phyloP scores from a whole-genome alignment of 75 land plant species.

The Pseudotsuga menziesii region DNA sequence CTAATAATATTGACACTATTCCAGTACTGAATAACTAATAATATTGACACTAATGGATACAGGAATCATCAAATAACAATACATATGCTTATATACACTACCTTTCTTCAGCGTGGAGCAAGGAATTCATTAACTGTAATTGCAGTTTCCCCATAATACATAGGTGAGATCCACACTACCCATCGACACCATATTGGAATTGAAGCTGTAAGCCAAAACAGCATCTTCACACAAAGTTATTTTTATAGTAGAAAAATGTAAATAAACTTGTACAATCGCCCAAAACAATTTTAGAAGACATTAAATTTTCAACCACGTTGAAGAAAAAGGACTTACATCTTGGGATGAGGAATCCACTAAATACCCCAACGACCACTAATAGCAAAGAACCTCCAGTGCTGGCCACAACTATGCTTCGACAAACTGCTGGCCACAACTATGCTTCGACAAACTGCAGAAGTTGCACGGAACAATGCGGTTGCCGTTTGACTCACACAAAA shows the following conservation, averaged over 20 bases:
- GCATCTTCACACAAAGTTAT: neutral
- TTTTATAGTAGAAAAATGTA: neutral
- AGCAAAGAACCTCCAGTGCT: constrained; percentile 29
- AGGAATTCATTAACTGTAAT: constrained; percentile 61
- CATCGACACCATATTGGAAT: constrained; percentile 61
- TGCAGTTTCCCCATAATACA: constrained; percentile 50
- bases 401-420: constrained; percentile 32
- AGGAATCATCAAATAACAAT: too few relatives aligned
- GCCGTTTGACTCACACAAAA: constrained; percentile 45
- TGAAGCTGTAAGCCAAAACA: constrained; percentile 27
- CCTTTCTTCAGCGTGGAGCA: too few relatives aligned
- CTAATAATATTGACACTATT: too few relatives aligned
- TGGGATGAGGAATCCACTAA: constrained; percentile 70
- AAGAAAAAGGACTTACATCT: constrained; percentile 24
- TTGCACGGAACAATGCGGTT: constrained; percentile 41
- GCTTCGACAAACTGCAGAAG: constrained; percentile 41
- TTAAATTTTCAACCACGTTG: neutral
- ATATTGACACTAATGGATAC: too few relatives aligned
- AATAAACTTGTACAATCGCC: constrained; percentile 6
- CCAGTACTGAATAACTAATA: too few relatives aligned
- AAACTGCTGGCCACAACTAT: too few relatives aligned
- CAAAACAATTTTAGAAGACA: neutral
- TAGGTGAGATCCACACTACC: constrained; percentile 67
- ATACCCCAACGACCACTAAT: constrained; percentile 28
- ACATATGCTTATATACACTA: too few relatives aligned